These are phyloP conservation scores for Coemansia interrupta DNA, from an alignment of 192 early-diverging fungal species.

Conservation along the genomic window DNA sequence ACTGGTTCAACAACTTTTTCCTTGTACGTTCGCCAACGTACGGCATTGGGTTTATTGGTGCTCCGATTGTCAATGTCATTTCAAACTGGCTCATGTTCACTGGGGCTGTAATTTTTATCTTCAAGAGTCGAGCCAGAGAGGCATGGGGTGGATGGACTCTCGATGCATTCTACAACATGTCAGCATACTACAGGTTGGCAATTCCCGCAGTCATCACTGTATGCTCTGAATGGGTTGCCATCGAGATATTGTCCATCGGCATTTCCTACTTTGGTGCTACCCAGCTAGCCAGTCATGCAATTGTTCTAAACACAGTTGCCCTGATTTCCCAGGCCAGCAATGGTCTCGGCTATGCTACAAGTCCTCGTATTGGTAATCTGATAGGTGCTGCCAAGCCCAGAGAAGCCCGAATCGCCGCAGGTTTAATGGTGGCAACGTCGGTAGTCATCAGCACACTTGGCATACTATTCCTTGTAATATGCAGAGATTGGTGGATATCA, in stretches of 20 bases:
- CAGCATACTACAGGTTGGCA: constrained; percentile 60
- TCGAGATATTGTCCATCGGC: constrained; percentile 61
- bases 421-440: constrained; percentile 51
- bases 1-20: constrained; percentile 66
- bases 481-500: constrained; percentile 23
- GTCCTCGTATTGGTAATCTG: constrained; percentile 71
- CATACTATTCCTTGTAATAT: constrained; percentile 5
- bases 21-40: constrained; percentile 27
- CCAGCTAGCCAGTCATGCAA: constrained; percentile 69
- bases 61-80: constrained; percentile 66
- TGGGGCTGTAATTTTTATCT: constrained; percentile 59
- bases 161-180: constrained; percentile 58
- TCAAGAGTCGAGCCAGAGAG: constrained; percentile 55
- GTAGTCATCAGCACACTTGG: constrained; percentile 50
- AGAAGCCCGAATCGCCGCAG: constrained; percentile 6
- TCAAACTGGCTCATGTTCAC: constrained; percentile 65
- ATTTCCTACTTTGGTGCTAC: constrained; percentile 68
- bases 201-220: constrained; percentile 74
- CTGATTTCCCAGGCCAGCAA: constrained; percentile 65
- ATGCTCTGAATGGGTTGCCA: constrained; percentile 74
- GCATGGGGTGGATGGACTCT: constrained; percentile 77
- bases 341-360: constrained; percentile 66
- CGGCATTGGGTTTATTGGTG: constrained; percentile 68
- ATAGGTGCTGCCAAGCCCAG: constrained; percentile 34
- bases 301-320: constrained; percentile 60